Base-by-base conservation (phyloP, 805 yeast genomes). In the Metschnikowia dekortorum region DNA sequence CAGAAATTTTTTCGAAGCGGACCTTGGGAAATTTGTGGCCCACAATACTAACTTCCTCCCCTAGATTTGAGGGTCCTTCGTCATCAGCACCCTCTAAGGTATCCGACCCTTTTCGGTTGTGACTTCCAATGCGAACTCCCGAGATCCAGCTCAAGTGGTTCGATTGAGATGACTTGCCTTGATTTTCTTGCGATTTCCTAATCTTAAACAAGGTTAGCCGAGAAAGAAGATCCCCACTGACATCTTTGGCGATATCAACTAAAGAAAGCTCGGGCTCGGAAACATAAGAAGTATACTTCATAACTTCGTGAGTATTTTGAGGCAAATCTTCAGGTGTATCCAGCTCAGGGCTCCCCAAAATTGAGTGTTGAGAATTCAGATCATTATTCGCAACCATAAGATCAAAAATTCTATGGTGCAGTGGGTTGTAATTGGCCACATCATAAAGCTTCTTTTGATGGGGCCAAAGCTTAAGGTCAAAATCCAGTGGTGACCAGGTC, bases 81-180 rank as follows among this genome's bases (percentile, higher is more conserved):
- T 61, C 66, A 13, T 63, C 68, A 8, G 59, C 61, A 13, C 38
- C 33, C 4, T 40, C 47, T 14, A 37, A 47, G 38, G 48, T 43
- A 4, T 46, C 49, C 8, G 51, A 42, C 8, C 48, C 40, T 32
- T 75, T 66, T 0, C 75, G 70, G 8, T 64, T 60, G 49, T 71
- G 69, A 39, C 74, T 70, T 1, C 89, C 89, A 55, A 92, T 81
- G 50, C 90, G 75, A 7, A 92, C 96, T 46, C 98, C 97, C 0
- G 97, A 84, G 36, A 95, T 83, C 98, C 98, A 92, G 55, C 86
- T 84, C 53, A 92, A 70, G 61, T 89, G 96, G 57, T 85, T 83
- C 31, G 80, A 63, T 49, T 79, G 79, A 50, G 70, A 74, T 50
- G 60, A 70, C 64, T 54, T 50, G 33, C 59, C 62, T 22, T 55